Base-by-base conservation (phyloP, 1,139 yeast genomes). In the Yamadazyma conglobata region DNA sequence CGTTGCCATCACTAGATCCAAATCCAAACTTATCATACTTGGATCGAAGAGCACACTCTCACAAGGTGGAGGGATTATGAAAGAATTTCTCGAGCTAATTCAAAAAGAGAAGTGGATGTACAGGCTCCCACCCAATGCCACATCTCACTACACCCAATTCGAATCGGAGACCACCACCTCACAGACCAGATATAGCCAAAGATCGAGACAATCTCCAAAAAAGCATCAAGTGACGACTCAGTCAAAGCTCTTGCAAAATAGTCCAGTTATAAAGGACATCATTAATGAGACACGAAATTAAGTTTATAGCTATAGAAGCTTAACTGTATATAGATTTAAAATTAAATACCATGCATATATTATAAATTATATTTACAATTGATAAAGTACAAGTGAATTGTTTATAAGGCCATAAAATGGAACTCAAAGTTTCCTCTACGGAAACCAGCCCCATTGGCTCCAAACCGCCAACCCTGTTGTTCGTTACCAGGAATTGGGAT, bases 1-100 rank as follows among this genome's bases (percentile, higher is more conserved):
- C 56, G 98, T 93, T 22, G 94, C 97, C 0, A 79, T 93, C 47
- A 91, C 98, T 0, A 68, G 99, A 39, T 93, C 98, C 0, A 81
- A 77, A 52, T 71, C 83, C 10, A 93, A 93, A 55, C 70, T 93
- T 29, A 72, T 93, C 15, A 73, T 91, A 11, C 59, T 91, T 25
- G 98, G 98, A 0, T 85, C 95, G 2, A 68, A 68, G 33, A 60
- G 64, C 7, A 84, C 95, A 0, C 58, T 91, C 37, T 60, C 68
- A 10, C 38, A 12, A 26, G 57, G 67, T 11, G 72, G 77, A 11
- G 68, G 65, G 1, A 75, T 80, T 6, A 67, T 88, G 33, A 66
- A 69, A 31, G 73, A 74, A 8, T 84, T 89, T 45, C 65, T 88
- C 50, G 64, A 70, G 5, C 59, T 87, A 28, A 58, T 88, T 19